Percentiles rank a stretch among this genome's conserved stretches.
phyloP scores from a whole-genome alignment of 164 flowering plant species.

The Liquidambar formosana region DNA sequence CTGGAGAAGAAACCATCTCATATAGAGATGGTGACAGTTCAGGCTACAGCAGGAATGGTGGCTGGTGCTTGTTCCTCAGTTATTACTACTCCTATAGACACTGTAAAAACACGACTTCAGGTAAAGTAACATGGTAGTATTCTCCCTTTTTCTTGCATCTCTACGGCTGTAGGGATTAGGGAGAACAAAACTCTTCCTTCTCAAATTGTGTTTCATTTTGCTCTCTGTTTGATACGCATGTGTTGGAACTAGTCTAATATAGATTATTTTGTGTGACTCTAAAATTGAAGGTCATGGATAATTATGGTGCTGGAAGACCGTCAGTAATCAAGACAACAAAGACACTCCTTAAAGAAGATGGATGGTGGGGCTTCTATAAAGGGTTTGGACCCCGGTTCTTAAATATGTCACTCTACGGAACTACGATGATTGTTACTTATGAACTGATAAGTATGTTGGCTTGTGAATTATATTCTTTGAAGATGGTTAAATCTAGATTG shows the following conservation, averaged over 20 bases:
- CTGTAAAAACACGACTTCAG: slow-evolving; percentile 90
- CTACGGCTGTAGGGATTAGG: neutral
- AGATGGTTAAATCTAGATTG: neutral
- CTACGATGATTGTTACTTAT: slow-evolving; percentile 86
- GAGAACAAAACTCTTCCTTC: neutral
- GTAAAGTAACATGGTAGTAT: slow-evolving; percentile 23
- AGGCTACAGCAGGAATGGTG: slow-evolving; percentile 73
- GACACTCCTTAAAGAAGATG: slow-evolving; percentile 70
- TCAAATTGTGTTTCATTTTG: neutral
- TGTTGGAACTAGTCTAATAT: neutral
- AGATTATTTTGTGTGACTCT: neutral
- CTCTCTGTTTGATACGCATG: neutral
- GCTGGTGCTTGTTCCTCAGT: slow-evolving; percentile 85
- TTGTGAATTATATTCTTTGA: neutral
- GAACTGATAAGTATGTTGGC: slow-evolving; percentile 70
- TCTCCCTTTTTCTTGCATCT: neutral
- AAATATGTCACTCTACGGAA: slow-evolving; percentile 87
- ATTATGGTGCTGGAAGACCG: slow-evolving; percentile 73
- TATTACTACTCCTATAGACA: slow-evolving; percentile 84
- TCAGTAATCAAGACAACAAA: slow-evolving; percentile 67
- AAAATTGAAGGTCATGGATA: slow-evolving; percentile 67
- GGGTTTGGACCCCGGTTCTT: slow-evolving; percentile 92
- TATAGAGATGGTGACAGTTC: slow-evolving; percentile 69
- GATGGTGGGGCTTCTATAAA: slow-evolving; percentile 86
- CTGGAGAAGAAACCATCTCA: slow-evolving; percentile 62